phyloP scores from a whole-genome alignment of 1,139 yeast genomes.

The Sugiyamaella pinicola region DNA sequence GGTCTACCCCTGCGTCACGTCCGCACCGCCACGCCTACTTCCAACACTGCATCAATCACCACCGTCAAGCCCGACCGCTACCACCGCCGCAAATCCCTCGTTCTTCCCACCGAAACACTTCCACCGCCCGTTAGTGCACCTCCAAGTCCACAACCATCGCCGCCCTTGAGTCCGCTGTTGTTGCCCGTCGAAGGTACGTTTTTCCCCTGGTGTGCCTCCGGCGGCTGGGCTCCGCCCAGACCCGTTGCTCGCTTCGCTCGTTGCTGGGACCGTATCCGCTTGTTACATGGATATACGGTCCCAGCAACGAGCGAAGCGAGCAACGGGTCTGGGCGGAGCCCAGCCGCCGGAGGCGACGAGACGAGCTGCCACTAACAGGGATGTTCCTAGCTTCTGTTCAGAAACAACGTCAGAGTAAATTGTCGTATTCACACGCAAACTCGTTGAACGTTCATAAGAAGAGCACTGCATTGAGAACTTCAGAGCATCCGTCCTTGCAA shows the following conservation, averaged over 20 bases:
- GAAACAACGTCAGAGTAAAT: neutral
- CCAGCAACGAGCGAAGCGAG: constrained; percentile 6
- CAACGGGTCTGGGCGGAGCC: constrained; percentile 11
- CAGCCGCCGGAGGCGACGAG: too few relatives aligned
- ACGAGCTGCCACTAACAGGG: too few relatives aligned
- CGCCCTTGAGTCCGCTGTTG: constrained; percentile 10
- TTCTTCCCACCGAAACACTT: constrained; percentile 8
- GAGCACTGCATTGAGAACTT: constrained; percentile 1
- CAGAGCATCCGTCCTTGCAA: constrained; percentile 14
- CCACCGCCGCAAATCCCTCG: constrained; percentile 36
- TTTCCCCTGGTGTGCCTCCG: too few relatives aligned
- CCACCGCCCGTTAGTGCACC: constrained; percentile 4
- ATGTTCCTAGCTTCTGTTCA: neutral
- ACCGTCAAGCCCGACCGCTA: constrained; percentile 38
- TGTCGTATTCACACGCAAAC: constrained; percentile 4
- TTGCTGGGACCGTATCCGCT: neutral
- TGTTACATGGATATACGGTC: too few relatives aligned
- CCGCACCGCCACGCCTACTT: neutral
- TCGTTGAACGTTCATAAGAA: constrained; percentile 2
- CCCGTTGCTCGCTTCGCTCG: constrained; percentile 15
- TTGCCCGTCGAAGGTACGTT: constrained; percentile 13
- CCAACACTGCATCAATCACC: constrained; percentile 8
- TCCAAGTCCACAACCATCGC: constrained; percentile 13
- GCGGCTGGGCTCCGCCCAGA: constrained; percentile 12
- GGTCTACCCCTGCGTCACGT: neutral